These are phyloP conservation scores for Psidium guajava DNA, from an alignment of 345 rosid species.

Conservation along the genomic window DNA sequence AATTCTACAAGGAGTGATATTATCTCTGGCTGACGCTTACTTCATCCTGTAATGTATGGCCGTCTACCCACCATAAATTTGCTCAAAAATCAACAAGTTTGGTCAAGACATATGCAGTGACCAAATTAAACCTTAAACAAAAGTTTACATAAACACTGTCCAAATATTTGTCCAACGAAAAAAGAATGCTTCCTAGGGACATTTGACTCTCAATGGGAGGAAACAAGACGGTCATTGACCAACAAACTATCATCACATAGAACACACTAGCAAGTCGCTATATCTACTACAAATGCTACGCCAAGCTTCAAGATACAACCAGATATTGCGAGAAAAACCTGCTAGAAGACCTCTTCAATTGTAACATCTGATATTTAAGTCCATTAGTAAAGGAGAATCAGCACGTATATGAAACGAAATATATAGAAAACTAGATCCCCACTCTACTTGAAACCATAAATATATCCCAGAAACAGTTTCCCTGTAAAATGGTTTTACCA, in stretches of 20 bases:
- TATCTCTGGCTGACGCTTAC: neutral
- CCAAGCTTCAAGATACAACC: neutral
- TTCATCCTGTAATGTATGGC: neutral
- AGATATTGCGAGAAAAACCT: neutral
- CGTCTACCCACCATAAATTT: neutral
- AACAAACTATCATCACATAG: neutral
- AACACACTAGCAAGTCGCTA: neutral
- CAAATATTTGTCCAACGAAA: neutral
- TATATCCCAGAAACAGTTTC: neutral
- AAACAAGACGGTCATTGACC: neutral
- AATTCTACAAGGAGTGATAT: neutral
- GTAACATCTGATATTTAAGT: neutral
- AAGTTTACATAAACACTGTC: neutral
- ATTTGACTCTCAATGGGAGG: neutral
- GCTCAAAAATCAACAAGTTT: neutral
- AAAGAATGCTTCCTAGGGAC: neutral
- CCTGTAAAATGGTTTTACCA: neutral
- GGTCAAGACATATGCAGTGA: neutral
- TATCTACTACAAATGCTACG: neutral
- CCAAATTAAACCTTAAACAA: neutral
- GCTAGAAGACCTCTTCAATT: neutral
- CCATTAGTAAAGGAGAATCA: neutral
- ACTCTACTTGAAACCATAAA: neutral
- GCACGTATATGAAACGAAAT: neutral
- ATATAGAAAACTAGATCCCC: neutral